phyloP scores from a whole-genome alignment of 2,329 filamentous ascomycete species.

The Bretziella fagacearum region DNA sequence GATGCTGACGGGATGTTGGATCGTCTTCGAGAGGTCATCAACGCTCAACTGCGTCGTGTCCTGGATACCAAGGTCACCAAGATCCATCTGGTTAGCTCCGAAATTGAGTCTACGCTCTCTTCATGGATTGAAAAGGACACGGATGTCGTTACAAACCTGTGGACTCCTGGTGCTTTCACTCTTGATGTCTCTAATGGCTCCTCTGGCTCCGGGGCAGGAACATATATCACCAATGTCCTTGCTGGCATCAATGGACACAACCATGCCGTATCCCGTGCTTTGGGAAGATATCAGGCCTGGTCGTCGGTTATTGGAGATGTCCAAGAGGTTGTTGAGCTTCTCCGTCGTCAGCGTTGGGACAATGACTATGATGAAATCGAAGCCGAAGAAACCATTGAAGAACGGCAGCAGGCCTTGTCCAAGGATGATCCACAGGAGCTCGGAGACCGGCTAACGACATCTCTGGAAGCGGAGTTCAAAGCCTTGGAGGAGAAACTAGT shows the following conservation, averaged over 20 bases:
- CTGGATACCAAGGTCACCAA: slow-evolving; percentile 46
- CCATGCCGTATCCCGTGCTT: slow-evolving; percentile 43
- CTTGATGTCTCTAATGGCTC: slow-evolving; percentile 46
- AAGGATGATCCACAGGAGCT: slow-evolving; percentile 53
- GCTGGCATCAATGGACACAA: slow-evolving; percentile 57
- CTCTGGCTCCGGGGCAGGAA: slow-evolving; percentile 26
- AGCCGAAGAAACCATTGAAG: slow-evolving; percentile 53
- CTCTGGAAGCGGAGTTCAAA: slow-evolving; percentile 39
- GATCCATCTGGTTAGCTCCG: slow-evolving; percentile 46
- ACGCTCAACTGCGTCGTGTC: slow-evolving; percentile 46
- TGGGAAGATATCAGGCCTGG: slow-evolving; percentile 55
- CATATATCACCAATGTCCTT: slow-evolving; percentile 53
- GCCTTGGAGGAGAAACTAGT: slow-evolving; percentile 40
- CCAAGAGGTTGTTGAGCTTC: slow-evolving; percentile 42
- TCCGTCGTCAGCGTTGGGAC: slow-evolving; percentile 57
- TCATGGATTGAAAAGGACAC: slow-evolving; percentile 40
- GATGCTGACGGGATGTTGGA: slow-evolving; percentile 52
- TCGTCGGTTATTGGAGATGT: slow-evolving; percentile 53
- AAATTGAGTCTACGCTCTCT: slow-evolving; percentile 44
- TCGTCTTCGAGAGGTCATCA: slow-evolving; percentile 50
- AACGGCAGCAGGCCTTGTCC: slow-evolving; percentile 49
- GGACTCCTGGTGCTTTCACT: slow-evolving; percentile 42
- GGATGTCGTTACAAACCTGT: slow-evolving; percentile 39
- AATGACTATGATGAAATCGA: slow-evolving; percentile 58
- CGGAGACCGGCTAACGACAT: slow-evolving; percentile 38